Conservation (phyloP, 179 eudicot species). For the Spinacia oleracea region DNA sequence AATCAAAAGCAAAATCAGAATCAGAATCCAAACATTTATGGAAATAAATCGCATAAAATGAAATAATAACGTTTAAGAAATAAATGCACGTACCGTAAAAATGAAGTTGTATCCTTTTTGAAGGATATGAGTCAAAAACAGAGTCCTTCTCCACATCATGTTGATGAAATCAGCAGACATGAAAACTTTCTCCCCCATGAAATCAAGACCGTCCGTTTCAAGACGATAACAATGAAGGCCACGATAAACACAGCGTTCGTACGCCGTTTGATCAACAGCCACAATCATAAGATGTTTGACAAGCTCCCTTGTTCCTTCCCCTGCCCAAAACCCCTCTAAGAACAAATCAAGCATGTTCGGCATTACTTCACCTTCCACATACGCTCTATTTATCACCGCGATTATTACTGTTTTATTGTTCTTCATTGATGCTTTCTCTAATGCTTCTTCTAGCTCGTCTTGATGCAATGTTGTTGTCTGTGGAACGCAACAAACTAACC, state of each 20-base stretch:
- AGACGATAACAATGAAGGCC: constrained; percentile 60
- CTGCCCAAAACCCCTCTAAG: constrained; percentile 71
- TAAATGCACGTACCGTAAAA: constrained; percentile 53
- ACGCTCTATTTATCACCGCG: constrained; percentile 57
- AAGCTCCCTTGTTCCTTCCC: constrained; percentile 52
- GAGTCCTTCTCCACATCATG: constrained; percentile 88
- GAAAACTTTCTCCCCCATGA: constrained; percentile 48
- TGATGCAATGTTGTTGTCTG: too few species aligned
- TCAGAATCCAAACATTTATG: not conserved
- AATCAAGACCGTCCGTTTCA: constrained; percentile 45
- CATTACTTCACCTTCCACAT: constrained; percentile 47
- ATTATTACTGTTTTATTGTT: constrained; percentile 64
- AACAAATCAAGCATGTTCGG: constrained; percentile 63
- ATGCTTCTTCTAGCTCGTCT: constrained; percentile 29
- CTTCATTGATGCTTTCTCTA: constrained; percentile 42
- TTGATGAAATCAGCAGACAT: constrained; percentile 61
- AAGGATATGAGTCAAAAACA: constrained; percentile 52
- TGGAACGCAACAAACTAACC: too few species aligned
- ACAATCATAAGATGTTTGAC: constrained; percentile 53
- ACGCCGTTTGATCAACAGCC: constrained; percentile 60
- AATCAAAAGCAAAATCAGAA: too few species aligned
- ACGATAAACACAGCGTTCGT: constrained; percentile 55
- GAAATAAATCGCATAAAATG: not conserved
- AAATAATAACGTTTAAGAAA: not conserved
- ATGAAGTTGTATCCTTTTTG: constrained; percentile 60